Base-by-base conservation (phyloP, 371 early-diverging fungal genomes). In the Coemansia sp. region DNA sequence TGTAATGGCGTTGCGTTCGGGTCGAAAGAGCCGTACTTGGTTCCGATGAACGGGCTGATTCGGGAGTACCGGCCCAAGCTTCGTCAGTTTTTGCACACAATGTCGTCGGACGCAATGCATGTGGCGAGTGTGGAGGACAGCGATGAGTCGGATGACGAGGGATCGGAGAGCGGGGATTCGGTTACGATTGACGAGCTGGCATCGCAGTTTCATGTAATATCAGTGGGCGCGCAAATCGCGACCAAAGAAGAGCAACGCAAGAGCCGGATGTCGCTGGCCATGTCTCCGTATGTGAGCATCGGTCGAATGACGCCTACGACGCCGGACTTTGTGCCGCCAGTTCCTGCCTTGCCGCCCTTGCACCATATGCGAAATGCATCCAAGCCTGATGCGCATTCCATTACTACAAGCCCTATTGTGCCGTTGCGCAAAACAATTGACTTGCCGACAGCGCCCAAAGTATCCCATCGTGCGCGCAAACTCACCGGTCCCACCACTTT, bases 1-100 rank as follows among this genome's bases (percentile, higher is more conserved):
- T 88, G 86, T 73, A 88, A 88, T 58, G 87, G 86, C 57, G 81
- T 85, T n/a, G 85, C 86, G 57, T 88, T 88, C 76, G 86, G 86
- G 1, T 62, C 78, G 55, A 88, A 88, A 72, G 88, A 87, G 69
- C 64, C 72, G 27, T 85, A 83, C 63, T 72, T 88, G 59, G 74
- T 82, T 68, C 74, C 82, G 4, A 77, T 86, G 70, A 88, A 88
- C 78, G 77, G 64, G 1, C 83, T 83, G 59, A 73, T 88, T 55
- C 82, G 81, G 29, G 80, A 82, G 59, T 73, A 84, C 58, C 81
- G 86, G 22, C 78, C 75, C 21, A 78, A 71, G 26, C 64, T 78
- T 39, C 78, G 78, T 26, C 65, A 52, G 27, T 78, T 64, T 27
- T 54, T 78, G 59, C 71, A 78, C 21, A 40, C 62, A 13, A 75